Evolutionary conservation across 179 eudicot genomes (phyloP), one percentile per base, ranked within the genome.

Genomic region (Heliamphora pulchella): DNA sequence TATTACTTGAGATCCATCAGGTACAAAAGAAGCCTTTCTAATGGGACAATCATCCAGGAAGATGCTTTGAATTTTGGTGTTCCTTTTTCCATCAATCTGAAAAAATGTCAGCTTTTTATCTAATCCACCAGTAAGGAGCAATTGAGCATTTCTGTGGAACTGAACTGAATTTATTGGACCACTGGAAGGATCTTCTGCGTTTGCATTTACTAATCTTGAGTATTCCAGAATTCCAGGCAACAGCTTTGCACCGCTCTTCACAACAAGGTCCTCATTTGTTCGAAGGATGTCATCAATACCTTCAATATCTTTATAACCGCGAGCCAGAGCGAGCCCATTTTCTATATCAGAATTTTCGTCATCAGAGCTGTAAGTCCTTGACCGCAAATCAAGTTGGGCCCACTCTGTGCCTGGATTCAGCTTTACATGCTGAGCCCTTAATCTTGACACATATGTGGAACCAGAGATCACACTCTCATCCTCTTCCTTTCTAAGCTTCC

Each of bases 1-100:
- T 66, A 94, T 88, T 57, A 87, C 97, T 75, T 90, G 97, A 58
- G 98, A 89, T 8, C 98, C 97, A 84, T 94, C 98, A 7, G 97
- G 95, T 73, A 91, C 83, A 83, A 94, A 94, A 46, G 91, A 79
- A 2, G 98, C 97, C 74, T 91, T 93, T 22, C 79, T 69, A 78
- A 92, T 86, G 8, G 97, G 92, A 81, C 90, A 94, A 86, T 89
- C 98, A 50, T 92, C 92, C n/a, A 94, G 86, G 84, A 84, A 91
- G 20, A 94, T 88, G 79, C 86, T 84, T 69, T 94, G 92, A 44
- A 94, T 84, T 86, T 88, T 87, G 50, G 88, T 86, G 84, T 93
- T 94, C 79, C 89, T 85, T 88, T 87, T 94, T 0, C 98, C 98
- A 87, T 93, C 98, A 15, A 94, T 88, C 81, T 94, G 98, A 71